Conservation (phyloP, 2,329 filamentous ascomycete genomes). For the Taxawa tesnikishii region DNA sequence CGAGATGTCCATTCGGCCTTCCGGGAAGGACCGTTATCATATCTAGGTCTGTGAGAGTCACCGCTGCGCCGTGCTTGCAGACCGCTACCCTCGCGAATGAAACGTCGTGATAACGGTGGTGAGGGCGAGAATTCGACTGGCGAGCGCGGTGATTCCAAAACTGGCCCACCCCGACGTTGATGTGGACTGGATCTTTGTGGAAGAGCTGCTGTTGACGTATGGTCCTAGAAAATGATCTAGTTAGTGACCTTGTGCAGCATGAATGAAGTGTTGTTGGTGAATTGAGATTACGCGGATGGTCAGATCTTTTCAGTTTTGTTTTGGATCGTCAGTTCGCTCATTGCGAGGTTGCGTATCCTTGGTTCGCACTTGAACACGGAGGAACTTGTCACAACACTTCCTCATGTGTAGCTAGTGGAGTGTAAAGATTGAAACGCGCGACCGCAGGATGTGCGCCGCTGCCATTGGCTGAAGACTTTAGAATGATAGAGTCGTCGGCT, state of each 20-base stretch:
- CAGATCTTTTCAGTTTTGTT: slow-evolving; percentile 67
- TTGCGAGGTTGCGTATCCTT: slow-evolving; percentile 16
- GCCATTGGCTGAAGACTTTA: slow-evolving; percentile 16
- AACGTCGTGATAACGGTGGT: background rate
- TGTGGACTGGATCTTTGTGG: too few species aligned
- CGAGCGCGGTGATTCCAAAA: background rate
- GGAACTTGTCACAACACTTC: background rate
- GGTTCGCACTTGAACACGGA: background rate
- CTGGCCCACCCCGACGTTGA: too few species aligned
- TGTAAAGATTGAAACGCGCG: background rate
- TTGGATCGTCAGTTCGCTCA: slow-evolving; percentile 34
- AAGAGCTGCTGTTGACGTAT: too few species aligned
- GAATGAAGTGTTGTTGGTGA: background rate
- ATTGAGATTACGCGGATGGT: slow-evolving; percentile 17
- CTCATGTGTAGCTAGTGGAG: slow-evolving; percentile 1
- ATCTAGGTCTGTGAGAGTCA: too few species aligned
- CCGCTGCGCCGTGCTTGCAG: too few species aligned
- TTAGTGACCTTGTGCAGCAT: background rate
- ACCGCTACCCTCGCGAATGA: too few species aligned
- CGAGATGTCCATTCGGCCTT: too few species aligned
- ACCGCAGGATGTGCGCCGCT: slow-evolving; percentile 11
- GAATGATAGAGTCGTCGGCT: slow-evolving; percentile 11
- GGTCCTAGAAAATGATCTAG: background rate
- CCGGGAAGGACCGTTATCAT: too few species aligned
- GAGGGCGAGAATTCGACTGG: background rate